Evolutionary conservation across 441 rosid genomes (phyloP), one percentile per base, ranked within the genome.

Genomic region (Populus trichocarpa): DNA sequence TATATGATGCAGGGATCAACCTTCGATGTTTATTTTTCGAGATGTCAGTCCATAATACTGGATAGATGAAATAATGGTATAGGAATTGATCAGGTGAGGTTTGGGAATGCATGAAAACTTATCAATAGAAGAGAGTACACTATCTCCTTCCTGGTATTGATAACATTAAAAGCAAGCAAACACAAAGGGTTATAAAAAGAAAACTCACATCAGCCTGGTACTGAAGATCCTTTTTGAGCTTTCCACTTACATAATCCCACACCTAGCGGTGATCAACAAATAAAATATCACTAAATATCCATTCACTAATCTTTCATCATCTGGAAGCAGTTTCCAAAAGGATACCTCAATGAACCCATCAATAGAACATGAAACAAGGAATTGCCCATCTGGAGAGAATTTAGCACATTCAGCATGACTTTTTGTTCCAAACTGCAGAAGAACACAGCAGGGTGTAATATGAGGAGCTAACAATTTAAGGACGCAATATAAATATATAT

Each of bases 181-280:
- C 46, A 46, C 10, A 70, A 30, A 80, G 50, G 61, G 23, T 67
- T 12, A 75, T 28, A 16, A 38, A 63, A 28, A 72, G 42, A 66
- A 28, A 10, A 84, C 95, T 88, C 77, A 95, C 99, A 75, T 90
- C 99, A 81, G 99, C 99, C 84, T 97, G 99, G 85, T 97, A 97
- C 70, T 92, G 99, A 78, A 97, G 94, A 87, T 97, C 99, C 86
- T 97, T 95, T 91, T 97, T 97, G 83, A 97, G 93, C 88, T 97
- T 97, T 79, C 99, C 99, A 77, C 94, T 97, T 64, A 97, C 80
- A 81, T 97, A 92, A 86, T 97, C 99, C 99, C 99, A 97, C 65
- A 97, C 99, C 99, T 95, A 78, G 70, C 59, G 69, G 12, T 68
- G 72, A 81, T 72, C 80, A 82, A 69, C 78, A 78, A 77, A 64